These are phyloP conservation scores for Colletotrichum tabaci DNA, from an alignment of 2,329 filamentous ascomycete species.

Conservation along the genomic window DNA sequence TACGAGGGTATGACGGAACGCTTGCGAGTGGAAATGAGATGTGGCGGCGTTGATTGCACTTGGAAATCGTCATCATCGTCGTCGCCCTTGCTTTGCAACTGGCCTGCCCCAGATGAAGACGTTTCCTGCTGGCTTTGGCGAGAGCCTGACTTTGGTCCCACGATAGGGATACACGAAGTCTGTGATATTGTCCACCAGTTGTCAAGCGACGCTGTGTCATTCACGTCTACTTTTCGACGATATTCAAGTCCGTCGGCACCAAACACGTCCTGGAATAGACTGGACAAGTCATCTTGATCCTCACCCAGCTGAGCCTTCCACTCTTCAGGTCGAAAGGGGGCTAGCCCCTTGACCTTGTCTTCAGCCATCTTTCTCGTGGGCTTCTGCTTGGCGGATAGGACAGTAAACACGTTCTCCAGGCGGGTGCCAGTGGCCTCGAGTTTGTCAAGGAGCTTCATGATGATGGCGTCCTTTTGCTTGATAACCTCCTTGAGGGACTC, in stretches of 20 bases:
- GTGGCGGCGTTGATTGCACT: constrained; percentile 64
- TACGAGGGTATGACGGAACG: constrained; percentile 35
- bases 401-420: constrained; percentile 68
- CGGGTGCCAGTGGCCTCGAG: constrained; percentile 66
- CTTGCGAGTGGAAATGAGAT: constrained; percentile 50
- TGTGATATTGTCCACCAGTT: constrained; percentile 62
- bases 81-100: constrained; percentile 41
- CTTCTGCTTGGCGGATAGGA: constrained; percentile 62
- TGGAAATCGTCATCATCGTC: constrained; percentile 67
- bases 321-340: constrained; percentile 59
- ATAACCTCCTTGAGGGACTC: constrained; percentile 61
- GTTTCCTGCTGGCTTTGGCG: constrained; percentile 11
- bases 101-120: constrained; percentile 41
- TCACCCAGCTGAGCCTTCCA: constrained; percentile 55
- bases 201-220: constrained; percentile 55
- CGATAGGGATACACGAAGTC: constrained; percentile 19
- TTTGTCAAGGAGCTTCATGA: constrained; percentile 68
- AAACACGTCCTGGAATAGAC: constrained; percentile 61
- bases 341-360: constrained; percentile 66
- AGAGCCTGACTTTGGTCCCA: constrained; percentile 21
- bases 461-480: constrained; percentile 66
- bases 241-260: constrained; percentile 52
- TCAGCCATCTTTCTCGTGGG: constrained; percentile 61
- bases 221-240: constrained; percentile 48
- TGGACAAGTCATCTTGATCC: constrained; percentile 49